phyloP scores from a whole-genome alignment of 768 basidiomycete genomes.

The Cubamyces sp. region DNA sequence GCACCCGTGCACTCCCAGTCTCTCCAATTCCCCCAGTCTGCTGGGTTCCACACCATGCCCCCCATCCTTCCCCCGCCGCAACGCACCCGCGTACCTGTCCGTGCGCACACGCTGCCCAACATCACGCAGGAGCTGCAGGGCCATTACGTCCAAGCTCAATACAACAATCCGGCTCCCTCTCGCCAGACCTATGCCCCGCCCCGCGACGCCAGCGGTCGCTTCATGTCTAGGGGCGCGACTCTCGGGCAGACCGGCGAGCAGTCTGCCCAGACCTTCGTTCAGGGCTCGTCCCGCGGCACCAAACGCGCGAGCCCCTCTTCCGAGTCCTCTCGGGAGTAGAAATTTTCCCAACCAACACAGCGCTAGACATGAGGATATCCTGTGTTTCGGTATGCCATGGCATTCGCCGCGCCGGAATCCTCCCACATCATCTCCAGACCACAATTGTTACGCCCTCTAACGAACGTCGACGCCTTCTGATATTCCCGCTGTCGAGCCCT shows the following conservation, averaged over 20 bases:
- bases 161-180: conserved; percentile 2
- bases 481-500: not conserved
- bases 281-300: conserved; percentile 11
- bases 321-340: conserved; percentile 18
- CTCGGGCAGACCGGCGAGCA: not conserved
- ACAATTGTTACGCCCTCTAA: not conserved
- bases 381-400: conserved; percentile 1
- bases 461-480: not conserved
- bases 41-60: not conserved
- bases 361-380: not conserved
- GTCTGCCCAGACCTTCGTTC: conserved; percentile 1
- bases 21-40: not conserved
- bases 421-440: not conserved
- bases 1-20: not conserved
- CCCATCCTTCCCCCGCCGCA: not conserved
- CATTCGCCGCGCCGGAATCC: conserved; percentile 1
- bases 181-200: conserved; percentile 1
- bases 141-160: not conserved
- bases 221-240: not conserved
- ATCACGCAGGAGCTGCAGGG: conserved; percentile 9
- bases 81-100: not conserved
- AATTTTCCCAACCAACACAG: not conserved
- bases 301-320: conserved; percentile 12
- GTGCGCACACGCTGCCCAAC: conserved; percentile 10
- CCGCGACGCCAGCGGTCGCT: conserved; percentile 17